Conservation (phyloP, 441 rosid species). For the Gossypium gossypioides region DNA sequence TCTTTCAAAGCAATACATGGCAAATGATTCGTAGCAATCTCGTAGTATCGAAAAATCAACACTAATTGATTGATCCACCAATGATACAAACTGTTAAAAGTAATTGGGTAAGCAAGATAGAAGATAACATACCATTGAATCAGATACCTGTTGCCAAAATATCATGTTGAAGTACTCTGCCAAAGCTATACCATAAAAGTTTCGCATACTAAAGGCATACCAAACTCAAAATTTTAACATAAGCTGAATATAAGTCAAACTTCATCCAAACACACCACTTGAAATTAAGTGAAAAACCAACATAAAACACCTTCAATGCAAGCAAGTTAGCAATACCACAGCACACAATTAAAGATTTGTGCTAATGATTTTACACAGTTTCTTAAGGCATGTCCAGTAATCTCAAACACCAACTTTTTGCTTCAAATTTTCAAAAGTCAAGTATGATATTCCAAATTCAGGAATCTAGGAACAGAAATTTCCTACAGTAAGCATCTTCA, state of each 20-base stretch:
- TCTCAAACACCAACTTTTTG: not conserved
- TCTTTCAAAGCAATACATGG: constrained; percentile 99
- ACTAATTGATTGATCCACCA: constrained; percentile 81
- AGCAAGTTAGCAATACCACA: not conserved
- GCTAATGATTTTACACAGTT: not conserved
- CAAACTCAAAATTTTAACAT: not conserved
- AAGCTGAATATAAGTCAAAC: not conserved
- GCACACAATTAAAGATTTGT: not conserved
- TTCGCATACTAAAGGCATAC: not conserved
- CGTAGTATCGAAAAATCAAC: constrained; percentile 84
- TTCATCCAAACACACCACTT: not conserved
- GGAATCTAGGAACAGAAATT: not conserved
- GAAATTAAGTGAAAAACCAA: not conserved
- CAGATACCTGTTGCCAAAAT: not conserved
- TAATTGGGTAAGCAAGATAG: constrained; percentile 8
- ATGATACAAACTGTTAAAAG: constrained; percentile 65
- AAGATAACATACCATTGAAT: not conserved
- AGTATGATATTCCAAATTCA: not conserved
- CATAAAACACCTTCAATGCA: not conserved
- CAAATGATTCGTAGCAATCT: constrained; percentile 61
- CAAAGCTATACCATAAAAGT: not conserved
- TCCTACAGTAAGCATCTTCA: not conserved
- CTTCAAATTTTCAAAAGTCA: not conserved
- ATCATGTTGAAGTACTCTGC: not conserved
- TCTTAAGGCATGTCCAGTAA: not conserved